Evolutionary conservation across 164 flowering plant genomes (phyloP).

Genomic region (Vitis cinerea): DNA sequence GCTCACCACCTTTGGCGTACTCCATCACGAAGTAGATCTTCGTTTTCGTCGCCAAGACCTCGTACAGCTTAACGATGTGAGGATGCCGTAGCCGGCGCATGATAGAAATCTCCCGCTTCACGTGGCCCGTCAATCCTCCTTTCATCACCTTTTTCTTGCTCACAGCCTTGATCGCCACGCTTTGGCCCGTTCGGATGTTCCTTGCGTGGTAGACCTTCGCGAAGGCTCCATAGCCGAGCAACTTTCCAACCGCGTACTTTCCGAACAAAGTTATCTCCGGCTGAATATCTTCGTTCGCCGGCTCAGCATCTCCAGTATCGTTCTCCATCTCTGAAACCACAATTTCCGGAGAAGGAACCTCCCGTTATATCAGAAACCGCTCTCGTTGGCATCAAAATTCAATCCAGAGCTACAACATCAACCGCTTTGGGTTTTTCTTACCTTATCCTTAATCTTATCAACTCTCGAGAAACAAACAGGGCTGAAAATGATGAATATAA

Average conservation of each 20-base stretch:
- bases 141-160: constrained; percentile 47
- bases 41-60: constrained; percentile 67
- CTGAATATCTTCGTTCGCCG: not conserved
- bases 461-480: too few relatives aligned
- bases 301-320: constrained; percentile 11
- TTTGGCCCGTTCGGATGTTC: constrained; percentile 40
- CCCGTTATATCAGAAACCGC: too few relatives aligned
- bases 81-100: constrained; percentile 69
- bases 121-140: constrained; percentile 26
- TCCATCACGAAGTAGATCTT: constrained; percentile 81
- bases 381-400: not conserved
- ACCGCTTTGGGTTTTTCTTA: too few relatives aligned
- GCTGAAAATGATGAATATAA: too few relatives aligned
- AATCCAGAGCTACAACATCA: too few relatives aligned
- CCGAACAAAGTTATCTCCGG: constrained; percentile 27
- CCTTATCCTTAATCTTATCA: too few relatives aligned
- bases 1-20: constrained; percentile 68
- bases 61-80: constrained; percentile 51
- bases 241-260: constrained; percentile 62
- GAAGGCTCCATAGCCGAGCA: constrained; percentile 70
- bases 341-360: not conserved
- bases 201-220: constrained; percentile 77
- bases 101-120: constrained; percentile 61
- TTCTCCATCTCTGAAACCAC: not conserved
- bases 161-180: constrained; percentile 71